Base-by-base conservation (phyloP, 352 stramenopile genomes). In the Halophytophthora polymorphica region DNA sequence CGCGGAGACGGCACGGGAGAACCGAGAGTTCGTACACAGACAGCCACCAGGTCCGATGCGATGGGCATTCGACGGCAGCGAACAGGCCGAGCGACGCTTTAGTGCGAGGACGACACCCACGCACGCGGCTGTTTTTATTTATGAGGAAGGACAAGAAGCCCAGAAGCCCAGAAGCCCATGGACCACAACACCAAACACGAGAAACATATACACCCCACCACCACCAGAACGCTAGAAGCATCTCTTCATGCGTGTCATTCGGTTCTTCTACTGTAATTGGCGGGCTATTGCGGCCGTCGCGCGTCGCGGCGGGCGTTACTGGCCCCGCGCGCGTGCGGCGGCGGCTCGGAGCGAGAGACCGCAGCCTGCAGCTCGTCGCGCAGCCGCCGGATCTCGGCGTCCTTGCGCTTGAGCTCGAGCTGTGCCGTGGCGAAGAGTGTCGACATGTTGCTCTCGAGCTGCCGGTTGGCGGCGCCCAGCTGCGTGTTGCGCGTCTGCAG, bases 331-430 rank as follows among this genome's bases (percentile, higher is more conserved):
- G 25, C 25, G 25, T 31, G 4, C 25, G 25, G 4, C 4, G 25
- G 13, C 15, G 11, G 33, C 33, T n/a, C 11, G 35, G 22, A 14
- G 43, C 10, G 2, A 29, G 25, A 29, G 28, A 3, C 51, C 4
- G 45, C 34, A 55, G 50, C 42, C 39, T 79, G 63, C 15, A 90
- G 50, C 37, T 61, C 64, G 21, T 75, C 70, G 18, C 83, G 74
- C 21, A 93, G 63, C 1, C 73, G 67, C 54, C 81, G 67, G 53
- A 93, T 90, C 53, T 90, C 75, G 28, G 77, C 82, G 47, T 89
- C 78, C 56, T 93, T 93, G 43, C 83, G 83, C 34, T 69, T 66
- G 40, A 93, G 64, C 50, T 93, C 83, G 50, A 80, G 63, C 67
- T 90, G 76, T 23, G 77, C 83, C 4, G 83, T 93, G 7, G 58